phyloP scores from a whole-genome alignment of 345 rosid genomes.

The Eucalyptus curtisii region DNA sequence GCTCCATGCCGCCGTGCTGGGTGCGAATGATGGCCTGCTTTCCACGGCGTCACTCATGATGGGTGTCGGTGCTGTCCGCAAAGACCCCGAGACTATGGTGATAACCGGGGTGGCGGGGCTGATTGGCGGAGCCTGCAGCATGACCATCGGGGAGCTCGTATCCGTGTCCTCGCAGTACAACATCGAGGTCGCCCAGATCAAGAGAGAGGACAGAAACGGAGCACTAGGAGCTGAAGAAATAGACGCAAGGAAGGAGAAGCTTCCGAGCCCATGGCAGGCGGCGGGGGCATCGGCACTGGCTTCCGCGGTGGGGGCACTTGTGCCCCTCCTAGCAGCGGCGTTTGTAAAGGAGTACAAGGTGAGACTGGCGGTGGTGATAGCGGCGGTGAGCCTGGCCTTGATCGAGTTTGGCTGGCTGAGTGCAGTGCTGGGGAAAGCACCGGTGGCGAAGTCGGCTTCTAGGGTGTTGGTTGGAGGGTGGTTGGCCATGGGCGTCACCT shows the following conservation, averaged over 20 bases:
- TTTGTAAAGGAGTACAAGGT: constrained; percentile 10
- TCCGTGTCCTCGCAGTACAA: constrained; percentile 70
- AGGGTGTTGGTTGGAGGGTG: constrained; percentile 34
- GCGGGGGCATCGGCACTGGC: constrained; percentile 25
- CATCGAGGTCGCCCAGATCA: constrained; percentile 42
- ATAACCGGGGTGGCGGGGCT: constrained; percentile 65
- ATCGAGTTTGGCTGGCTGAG: constrained; percentile 17
- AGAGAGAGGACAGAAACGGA: constrained; percentile 13
- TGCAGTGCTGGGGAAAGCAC: constrained; percentile 14
- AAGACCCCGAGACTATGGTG: constrained; percentile 51
- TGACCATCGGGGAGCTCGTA: constrained; percentile 84
- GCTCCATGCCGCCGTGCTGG: constrained; percentile 74
- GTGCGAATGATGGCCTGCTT: constrained; percentile 81
- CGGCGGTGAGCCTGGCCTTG: constrained; percentile 14
- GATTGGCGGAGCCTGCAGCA: constrained; percentile 66
- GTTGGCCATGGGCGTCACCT: constrained; percentile 31
- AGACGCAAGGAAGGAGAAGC: not conserved
- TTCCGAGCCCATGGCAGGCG: constrained; percentile 20
- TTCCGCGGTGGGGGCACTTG: constrained; percentile 11
- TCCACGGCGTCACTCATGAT: constrained; percentile 75
- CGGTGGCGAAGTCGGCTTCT: constrained; percentile 6
- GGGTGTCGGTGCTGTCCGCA: constrained; percentile 65
- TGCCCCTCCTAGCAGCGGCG: constrained; percentile 17
- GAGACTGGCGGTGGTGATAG: constrained; percentile 13
- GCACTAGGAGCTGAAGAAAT: not conserved